Base-by-base conservation (phyloP, 495 filamentous ascomycete species). In the Filosporella fistucella region DNA sequence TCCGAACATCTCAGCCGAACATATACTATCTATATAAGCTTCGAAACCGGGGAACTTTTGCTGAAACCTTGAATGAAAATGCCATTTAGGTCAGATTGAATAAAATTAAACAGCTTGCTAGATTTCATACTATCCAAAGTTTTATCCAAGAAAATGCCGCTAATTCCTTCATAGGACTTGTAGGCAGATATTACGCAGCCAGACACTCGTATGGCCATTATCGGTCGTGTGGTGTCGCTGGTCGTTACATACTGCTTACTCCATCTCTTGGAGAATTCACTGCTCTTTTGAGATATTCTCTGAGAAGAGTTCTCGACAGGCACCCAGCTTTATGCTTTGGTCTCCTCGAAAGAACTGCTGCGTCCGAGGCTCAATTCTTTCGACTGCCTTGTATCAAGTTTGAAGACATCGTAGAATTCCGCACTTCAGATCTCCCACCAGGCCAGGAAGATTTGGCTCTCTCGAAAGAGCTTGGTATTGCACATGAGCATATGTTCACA, bases 301-400 rank as follows among this genome's bases (percentile, higher is more conserved):
- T 61, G 12, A 36, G 24, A 3, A 36, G 56, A 14, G 47, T 33
- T 0, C 43, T 61, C 37, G 13, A 47, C 11, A 33, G 40, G 22
- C 44, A 58, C 36, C 52, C 55, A 6, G 23, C 44, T 7, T 35
- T 61, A 11, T 52, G 51, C 42, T 54, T 45, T 44, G 52, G 43
- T 6, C 36, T 61, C 16, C n/a, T 42, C 3, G 45, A 56, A 20
- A 47, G 45, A 16, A 22, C 52, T 24, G 11, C 39, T n/a, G 38
- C 20, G 23, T 8, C 42, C 37, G 42, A 45, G 12, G 29, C 54
- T 25, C 48, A 51, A 30, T 49, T 56, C 35, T 14, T 25, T 35
- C 21, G 36, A 35, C n/a, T 50, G 1, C 9, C 23, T 12, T 8
- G n/a, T 7, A 50, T 55, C 26, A 7, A 40, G 4, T 55, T 46